A percentile compares a stretch with the other conserved stretches of the same genome.
Conservation (phyloP, 2,329 filamentous ascomycete genomes). For the Atkinsonella hypoxylon region DNA sequence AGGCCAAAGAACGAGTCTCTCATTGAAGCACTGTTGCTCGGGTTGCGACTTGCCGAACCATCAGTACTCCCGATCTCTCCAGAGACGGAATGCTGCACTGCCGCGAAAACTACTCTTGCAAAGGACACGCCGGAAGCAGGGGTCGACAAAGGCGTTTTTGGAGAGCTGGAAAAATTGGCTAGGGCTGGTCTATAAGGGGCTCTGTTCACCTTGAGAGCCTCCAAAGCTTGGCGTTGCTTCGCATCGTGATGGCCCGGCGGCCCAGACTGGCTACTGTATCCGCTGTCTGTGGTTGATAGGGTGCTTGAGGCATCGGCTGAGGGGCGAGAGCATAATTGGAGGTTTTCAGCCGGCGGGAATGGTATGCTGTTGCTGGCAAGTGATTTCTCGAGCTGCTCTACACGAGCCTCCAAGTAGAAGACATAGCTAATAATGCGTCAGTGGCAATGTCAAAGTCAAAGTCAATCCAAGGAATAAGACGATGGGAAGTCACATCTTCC, state of each 20-base stretch:
- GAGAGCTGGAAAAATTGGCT: constrained; percentile 65
- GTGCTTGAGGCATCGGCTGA: constrained; percentile 24
- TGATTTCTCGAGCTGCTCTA: constrained; percentile 70
- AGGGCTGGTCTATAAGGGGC: constrained; percentile 31
- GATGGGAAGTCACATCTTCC: background rate
- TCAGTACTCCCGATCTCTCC: constrained; percentile 40
- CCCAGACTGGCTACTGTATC: constrained; percentile 23
- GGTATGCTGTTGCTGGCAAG: constrained; percentile 57
- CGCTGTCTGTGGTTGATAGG: constrained; percentile 20
- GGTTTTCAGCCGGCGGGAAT: constrained; percentile 58
- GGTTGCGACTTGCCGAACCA: constrained; percentile 13
- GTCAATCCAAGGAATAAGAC: too few species aligned
- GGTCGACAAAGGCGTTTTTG: constrained; percentile 70
- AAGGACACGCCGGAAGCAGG: constrained; percentile 89
- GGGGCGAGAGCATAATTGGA: constrained; percentile 50
- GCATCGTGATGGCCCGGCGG: constrained; percentile 15
- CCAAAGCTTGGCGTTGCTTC: constrained; percentile 17
- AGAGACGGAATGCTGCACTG: constrained; percentile 63
- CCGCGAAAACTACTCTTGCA: constrained; percentile 84
- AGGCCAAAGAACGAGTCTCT: constrained; percentile 95
- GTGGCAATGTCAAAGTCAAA: background rate
- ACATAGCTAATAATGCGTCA: constrained; percentile 57
- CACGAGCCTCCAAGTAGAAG: constrained; percentile 81
- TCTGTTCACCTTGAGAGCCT: constrained; percentile 24
- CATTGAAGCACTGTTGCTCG: constrained; percentile 54